Conservation (phyloP, 768 basidiomycete genomes). For the Strobilomyces confusus region DNA sequence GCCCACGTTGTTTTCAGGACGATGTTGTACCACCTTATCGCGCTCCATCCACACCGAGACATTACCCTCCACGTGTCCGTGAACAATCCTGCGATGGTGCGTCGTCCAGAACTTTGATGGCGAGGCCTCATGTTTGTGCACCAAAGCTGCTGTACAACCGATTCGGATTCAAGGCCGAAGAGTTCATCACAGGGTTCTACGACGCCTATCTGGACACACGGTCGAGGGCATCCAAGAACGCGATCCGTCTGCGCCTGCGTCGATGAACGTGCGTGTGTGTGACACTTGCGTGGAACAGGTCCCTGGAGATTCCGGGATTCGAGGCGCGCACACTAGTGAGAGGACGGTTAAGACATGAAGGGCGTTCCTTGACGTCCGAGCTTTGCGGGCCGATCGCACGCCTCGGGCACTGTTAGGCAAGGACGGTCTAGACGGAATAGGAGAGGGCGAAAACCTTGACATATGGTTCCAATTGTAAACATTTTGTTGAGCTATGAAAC, state of each 20-base stretch:
- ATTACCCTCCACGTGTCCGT: constrained; percentile 81
- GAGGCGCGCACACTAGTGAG: background rate
- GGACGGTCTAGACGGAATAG: too few relatives aligned
- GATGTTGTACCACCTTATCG: constrained; percentile 76
- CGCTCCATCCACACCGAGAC: constrained; percentile 67
- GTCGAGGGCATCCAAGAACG: constrained; percentile 75
- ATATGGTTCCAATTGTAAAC: too few relatives aligned
- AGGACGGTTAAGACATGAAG: too few relatives aligned
- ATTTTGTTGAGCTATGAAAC: too few relatives aligned
- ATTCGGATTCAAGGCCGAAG: constrained; percentile 86
- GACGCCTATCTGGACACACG: constrained; percentile 69
- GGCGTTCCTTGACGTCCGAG: too few relatives aligned
- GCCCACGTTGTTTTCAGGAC: constrained; percentile 37
- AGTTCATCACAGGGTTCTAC: constrained; percentile 79
- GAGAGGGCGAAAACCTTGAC: too few relatives aligned
- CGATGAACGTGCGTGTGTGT: constrained; percentile 35
- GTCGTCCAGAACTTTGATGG: background rate
- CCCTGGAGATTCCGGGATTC: background rate
- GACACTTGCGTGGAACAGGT: too few relatives aligned
- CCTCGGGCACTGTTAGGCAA: too few relatives aligned
- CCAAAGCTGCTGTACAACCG: constrained; percentile 75
- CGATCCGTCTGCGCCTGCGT: constrained; percentile 71
- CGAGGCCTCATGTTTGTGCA: background rate
- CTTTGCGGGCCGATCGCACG: too few relatives aligned
- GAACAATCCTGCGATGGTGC: constrained; percentile 76